Evolutionary conservation across 352 stramenopile genomes (phyloP).

Genomic region (Phytophthora niederhauseri): DNA sequence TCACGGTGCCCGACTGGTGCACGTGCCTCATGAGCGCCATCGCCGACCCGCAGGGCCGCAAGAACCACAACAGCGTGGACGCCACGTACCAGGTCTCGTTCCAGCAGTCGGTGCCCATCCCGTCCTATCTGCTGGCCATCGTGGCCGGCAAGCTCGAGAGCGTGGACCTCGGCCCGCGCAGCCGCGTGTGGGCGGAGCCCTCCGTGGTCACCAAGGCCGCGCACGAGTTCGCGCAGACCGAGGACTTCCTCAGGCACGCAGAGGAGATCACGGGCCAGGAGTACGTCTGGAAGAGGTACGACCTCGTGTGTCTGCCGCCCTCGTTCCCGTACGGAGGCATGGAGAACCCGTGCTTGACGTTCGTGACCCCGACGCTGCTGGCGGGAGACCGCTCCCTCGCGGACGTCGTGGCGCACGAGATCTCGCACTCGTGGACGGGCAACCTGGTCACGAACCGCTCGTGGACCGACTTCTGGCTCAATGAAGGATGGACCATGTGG

Average conservation of each 20-base stretch:
- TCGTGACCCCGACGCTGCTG: slow-evolving; percentile 97
- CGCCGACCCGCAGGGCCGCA: slow-evolving; percentile 28
- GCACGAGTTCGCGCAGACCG: slow-evolving; percentile 96
- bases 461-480: slow-evolving; percentile 98
- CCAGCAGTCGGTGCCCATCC: slow-evolving; percentile 93
- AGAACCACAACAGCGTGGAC: slow-evolving; percentile 32
- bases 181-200: slow-evolving; percentile 95
- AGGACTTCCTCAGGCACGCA: slow-evolving; percentile 92
- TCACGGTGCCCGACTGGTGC: slow-evolving; percentile 93
- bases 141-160: slow-evolving; percentile 91
- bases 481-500: slow-evolving; percentile 98
- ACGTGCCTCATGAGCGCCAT: slow-evolving; percentile 94
- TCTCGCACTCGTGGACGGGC: slow-evolving; percentile 96
- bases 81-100: slow-evolving; percentile 70
- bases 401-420: slow-evolving; percentile 98
- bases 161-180: slow-evolving; percentile 86
- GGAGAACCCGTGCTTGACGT: slow-evolving; percentile 92
- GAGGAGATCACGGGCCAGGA: slow-evolving; percentile 92
- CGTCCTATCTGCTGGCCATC: slow-evolving; percentile 96
- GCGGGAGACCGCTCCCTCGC: slow-evolving; percentile 95
- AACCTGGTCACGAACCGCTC: slow-evolving; percentile 98
- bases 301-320: slow-evolving; percentile 97
- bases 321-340: slow-evolving; percentile 91
- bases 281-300: slow-evolving; percentile 98
- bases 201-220: slow-evolving; percentile 91